A percentile compares a stretch with the other conserved stretches of the same genome.
These are phyloP conservation scores for Geranium brycei DNA, from an alignment of 345 rosid genomes.

Conservation along the genomic window DNA sequence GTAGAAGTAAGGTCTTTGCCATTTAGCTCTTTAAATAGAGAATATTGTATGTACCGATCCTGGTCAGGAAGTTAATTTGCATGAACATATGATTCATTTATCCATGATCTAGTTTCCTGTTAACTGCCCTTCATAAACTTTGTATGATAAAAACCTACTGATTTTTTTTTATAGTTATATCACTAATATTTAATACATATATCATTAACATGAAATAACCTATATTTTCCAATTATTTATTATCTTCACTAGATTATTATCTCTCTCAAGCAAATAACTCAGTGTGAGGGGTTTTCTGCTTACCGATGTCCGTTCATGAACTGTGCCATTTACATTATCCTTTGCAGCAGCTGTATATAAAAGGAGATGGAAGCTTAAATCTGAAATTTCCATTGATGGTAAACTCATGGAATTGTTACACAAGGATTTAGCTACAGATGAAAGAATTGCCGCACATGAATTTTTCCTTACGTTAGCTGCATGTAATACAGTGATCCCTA, in stretches of 20 bases:
- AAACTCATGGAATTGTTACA: constrained; percentile 38
- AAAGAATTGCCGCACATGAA: constrained; percentile 43
- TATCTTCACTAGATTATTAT: not conserved
- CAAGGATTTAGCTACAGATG: constrained; percentile 37
- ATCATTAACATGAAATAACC: not conserved
- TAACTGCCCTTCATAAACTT: no score
- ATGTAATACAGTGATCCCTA: constrained; percentile 64
- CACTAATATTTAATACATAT: not conserved
- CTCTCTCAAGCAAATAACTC: constrained; percentile 1
- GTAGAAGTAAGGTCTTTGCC: no score
- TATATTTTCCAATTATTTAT: not conserved
- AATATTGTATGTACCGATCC: not conserved
- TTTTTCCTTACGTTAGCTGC: constrained; percentile 64
- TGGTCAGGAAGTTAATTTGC: no score
- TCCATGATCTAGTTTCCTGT: no score
- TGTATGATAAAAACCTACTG: no score
- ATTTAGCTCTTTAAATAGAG: no score
- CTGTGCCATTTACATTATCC: constrained; percentile 6
- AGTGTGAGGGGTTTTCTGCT: not conserved
- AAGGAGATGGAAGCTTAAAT: constrained; percentile 39
- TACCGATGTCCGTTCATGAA: not conserved
- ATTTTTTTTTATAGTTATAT: no score
- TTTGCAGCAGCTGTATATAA: constrained; percentile 16
- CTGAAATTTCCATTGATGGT: constrained; percentile 39
- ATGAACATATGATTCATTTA: no score